Evolutionary conservation across 2,329 filamentous ascomycete genomes (phyloP), one percentile per base, ranked within the genome.

Genomic region (Xylariaceae sp.): DNA sequence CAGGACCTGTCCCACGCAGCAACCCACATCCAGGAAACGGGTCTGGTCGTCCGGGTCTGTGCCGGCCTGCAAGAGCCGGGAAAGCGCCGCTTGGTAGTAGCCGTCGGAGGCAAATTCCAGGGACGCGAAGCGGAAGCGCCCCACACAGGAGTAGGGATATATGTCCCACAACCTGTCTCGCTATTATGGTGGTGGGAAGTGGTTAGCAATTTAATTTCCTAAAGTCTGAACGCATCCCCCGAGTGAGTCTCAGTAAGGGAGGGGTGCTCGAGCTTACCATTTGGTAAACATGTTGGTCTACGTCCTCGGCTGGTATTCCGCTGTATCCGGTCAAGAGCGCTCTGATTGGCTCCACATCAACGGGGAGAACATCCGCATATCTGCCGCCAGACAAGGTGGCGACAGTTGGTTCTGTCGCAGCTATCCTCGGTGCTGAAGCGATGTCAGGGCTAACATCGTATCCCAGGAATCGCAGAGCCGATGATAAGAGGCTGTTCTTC

Each of bases 111-210:
- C 52, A 32, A 68, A 63, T 9, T 59, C 56, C n/a, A 71, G 56
- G 29, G 63, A 64, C 12, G 72, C 58, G 40, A 73, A 73, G 32
- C 67, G 69, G 65, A 69, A 72, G 31, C 67, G 62, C n/a, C 70
- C 69, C 37, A 73, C 62, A 48, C 61, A 70, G 17, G 69, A 65
- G 42, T 64, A 64, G 6, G 63, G 63, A 29, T 65, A 65, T 32
- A 67, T 51, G 18, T 59, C 60, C 70, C 70, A 73, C 5, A 69
- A 63, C 29, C 63, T 57, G 41, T 70, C 65, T 44, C 70, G 63
- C 70, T 73, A 31, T 18, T 34, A 37, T 15, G 24, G 12, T 9
- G 23, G 9, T 8, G 8, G 17, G 18, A 29, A 24, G 11, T 7
- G 11, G 11, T 24, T 24, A 24, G 6, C 6, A 24, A 11, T 11